These are phyloP conservation scores for Albifimbria verrucaria DNA, from an alignment of 2,329 filamentous ascomycete genomes.

Conservation along the genomic window DNA sequence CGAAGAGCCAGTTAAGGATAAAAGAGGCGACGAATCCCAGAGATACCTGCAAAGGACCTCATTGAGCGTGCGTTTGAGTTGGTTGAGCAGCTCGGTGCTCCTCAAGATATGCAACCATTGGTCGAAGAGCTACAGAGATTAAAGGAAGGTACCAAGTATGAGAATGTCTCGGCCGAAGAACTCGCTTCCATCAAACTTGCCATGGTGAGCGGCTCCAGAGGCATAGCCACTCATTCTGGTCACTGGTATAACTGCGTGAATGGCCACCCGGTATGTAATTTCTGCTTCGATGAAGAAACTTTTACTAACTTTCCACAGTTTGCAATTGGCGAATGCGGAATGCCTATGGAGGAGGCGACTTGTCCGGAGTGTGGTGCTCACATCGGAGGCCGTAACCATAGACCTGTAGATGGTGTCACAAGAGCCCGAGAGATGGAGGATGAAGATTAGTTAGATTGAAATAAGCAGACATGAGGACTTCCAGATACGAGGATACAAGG, in stretches of 20 bases:
- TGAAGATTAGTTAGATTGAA: too few relatives aligned
- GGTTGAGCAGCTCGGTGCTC: not conserved
- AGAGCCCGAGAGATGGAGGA: too few relatives aligned
- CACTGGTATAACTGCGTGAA: slow-evolving; percentile 30
- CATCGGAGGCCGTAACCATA: too few relatives aligned
- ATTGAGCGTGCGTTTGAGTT: not conserved
- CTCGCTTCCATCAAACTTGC: slow-evolving; percentile 40
- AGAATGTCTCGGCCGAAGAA: slow-evolving; percentile 37
- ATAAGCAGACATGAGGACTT: too few relatives aligned
- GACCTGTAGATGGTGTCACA: too few relatives aligned
- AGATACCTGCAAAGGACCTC: not conserved
- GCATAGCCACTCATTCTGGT: slow-evolving; percentile 33
- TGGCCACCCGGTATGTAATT: slow-evolving; percentile 21
- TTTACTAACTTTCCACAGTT: slow-evolving; percentile 35
- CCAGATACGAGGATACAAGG: too few relatives aligned
- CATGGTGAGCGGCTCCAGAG: slow-evolving; percentile 39
- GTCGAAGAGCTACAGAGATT: slow-evolving; percentile 21
- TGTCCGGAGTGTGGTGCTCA: too few relatives aligned
- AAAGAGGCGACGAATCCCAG: too few relatives aligned
- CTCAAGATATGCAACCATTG: not conserved
- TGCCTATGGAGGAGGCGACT: too few relatives aligned
- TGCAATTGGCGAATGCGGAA: slow-evolving; percentile 64
- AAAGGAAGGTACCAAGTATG: slow-evolving; percentile 31
- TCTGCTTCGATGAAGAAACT: not conserved
- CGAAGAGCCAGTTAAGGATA: too few relatives aligned